phyloP scores from a whole-genome alignment of 108 stramenopile genomes.

The Pseudonitzschia multistriata region DNA sequence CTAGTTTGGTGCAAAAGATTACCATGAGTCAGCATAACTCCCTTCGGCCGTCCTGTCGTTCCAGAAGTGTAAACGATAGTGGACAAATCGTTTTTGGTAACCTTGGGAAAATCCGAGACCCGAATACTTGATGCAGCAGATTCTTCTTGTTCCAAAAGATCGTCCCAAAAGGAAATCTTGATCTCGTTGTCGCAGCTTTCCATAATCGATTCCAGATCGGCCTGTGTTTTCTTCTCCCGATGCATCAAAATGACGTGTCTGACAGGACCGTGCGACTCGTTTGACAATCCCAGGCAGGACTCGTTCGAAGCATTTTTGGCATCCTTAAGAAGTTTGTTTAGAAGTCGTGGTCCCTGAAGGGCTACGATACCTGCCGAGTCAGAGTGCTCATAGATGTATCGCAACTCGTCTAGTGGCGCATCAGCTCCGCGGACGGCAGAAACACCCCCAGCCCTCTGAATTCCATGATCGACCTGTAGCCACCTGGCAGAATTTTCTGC shows the following conservation, averaged over 20 bases:
- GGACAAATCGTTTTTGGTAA: conserved; percentile 71
- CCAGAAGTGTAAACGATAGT: conserved; percentile 97
- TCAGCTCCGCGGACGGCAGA: conserved; percentile 89
- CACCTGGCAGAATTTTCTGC: conserved; percentile 87
- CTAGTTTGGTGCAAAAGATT: conserved; percentile 88
- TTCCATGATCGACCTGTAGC: conserved; percentile 84
- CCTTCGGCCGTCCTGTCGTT: conserved; percentile 96
- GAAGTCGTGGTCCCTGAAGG: conserved; percentile 71
- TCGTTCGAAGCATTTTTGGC: conserved; percentile 39
- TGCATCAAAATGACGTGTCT: conserved; percentile 75
- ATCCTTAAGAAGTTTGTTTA: conserved; percentile 63
- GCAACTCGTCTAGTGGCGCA: conserved; percentile 80
- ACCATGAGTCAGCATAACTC: conserved; percentile 96
- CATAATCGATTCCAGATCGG: conserved; percentile 46
- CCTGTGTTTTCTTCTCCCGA: conserved; percentile 55
- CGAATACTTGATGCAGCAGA: neutral
- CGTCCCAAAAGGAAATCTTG: conserved; percentile 51
- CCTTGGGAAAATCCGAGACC: conserved; percentile 27
- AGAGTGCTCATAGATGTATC: conserved; percentile 91
- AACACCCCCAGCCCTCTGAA: conserved; percentile 73
- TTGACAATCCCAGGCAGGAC: conserved; percentile 55
- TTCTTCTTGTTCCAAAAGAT: conserved; percentile 44
- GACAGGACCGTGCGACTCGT: conserved; percentile 63
- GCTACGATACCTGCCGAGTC: conserved; percentile 75
- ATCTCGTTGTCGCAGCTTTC: conserved; percentile 26